These are phyloP conservation scores for Primulina eburnea DNA, from an alignment of 257 asterid genomes.

Conservation along the genomic window DNA sequence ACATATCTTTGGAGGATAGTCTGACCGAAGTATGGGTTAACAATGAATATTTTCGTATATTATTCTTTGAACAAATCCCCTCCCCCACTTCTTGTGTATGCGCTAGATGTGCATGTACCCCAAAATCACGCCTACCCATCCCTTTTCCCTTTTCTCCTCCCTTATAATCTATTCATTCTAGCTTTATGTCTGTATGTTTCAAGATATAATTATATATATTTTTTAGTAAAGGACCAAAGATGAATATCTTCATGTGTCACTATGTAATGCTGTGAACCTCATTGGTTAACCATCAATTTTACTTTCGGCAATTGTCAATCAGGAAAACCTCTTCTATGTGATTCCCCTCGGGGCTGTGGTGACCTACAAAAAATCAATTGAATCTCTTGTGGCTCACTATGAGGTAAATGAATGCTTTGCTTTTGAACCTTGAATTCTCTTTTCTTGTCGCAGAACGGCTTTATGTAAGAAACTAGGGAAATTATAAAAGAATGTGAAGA, in stretches of 20 bases:
- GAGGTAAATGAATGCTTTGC: constrained; percentile 52
- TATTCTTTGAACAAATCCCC: constrained; percentile 13
- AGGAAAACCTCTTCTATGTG: constrained; percentile 80
- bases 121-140: not conserved
- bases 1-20: constrained; percentile 56
- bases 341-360: constrained; percentile 65
- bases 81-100: not conserved
- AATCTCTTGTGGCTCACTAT: constrained; percentile 47
- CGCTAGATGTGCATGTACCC: not conserved
- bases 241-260: constrained; percentile 19
- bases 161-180: constrained; percentile 18
- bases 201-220: constrained; percentile 7
- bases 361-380: constrained; percentile 61
- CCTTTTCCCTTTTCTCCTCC: not conserved
- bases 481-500: too few species aligned
- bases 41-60: constrained; percentile 16
- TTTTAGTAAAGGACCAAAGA: not conserved
- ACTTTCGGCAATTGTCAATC: constrained; percentile 25
- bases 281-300: constrained; percentile 22
- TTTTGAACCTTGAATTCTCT: not conserved
- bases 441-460: not conserved
- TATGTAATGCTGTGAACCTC: constrained; percentile 15
- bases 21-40: constrained; percentile 58
- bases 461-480: not conserved
- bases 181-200: constrained; percentile 20